Evolutionary conservation across 805 yeast genomes (phyloP), one percentile per base, ranked within the genome.

Genomic region (Nakazawaea anatomiae): DNA sequence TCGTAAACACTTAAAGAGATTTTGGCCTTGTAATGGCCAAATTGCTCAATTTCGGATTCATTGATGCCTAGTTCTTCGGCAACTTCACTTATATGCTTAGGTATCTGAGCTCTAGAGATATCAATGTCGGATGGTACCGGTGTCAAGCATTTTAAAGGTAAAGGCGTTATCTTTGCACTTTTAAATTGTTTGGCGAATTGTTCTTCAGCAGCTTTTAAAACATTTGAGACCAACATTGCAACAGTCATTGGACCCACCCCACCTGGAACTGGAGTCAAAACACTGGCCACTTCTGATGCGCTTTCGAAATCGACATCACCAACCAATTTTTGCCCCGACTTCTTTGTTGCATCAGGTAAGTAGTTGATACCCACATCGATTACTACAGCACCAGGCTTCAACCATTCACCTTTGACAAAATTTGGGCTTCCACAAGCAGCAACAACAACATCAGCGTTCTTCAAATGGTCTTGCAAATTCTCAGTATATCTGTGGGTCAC

Each of bases 241-340:
- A 92, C 97, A 30, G 99, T 92, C 98, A 92, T 92, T 57, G 99
- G 99, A 40, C 99, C 99, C 55, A 92, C 98, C 60, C 98, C 98
- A 65, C 98, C 98, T 34, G 99, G 99, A 51, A 92, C 99, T 14
- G 99, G 99, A 5, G 98, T 91, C 55, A 94, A 79, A 59, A 76
- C 79, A 10, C 83, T 70, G 3, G 91, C 94, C 49, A 75, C 76
- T 47, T 72, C 65, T 52, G 75, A 68, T 50, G 89, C 91, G 32
- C 82, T 71, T 50, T 74, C 86, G 61, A 75, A 92, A 61, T 91
- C 97, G 42, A 89, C 97, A 66, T 92, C 99, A 56, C 99, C 99
- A n/a, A 89, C 96, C 65, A 92, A 73, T 63, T 83, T 81, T 61
- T 75, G 80, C 27, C 97, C 97, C 28, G 87, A 81, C 64, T 86